Evolutionary conservation across 2,329 filamentous ascomycete genomes (phyloP).

Genomic region (Monilinia laxa): DNA sequence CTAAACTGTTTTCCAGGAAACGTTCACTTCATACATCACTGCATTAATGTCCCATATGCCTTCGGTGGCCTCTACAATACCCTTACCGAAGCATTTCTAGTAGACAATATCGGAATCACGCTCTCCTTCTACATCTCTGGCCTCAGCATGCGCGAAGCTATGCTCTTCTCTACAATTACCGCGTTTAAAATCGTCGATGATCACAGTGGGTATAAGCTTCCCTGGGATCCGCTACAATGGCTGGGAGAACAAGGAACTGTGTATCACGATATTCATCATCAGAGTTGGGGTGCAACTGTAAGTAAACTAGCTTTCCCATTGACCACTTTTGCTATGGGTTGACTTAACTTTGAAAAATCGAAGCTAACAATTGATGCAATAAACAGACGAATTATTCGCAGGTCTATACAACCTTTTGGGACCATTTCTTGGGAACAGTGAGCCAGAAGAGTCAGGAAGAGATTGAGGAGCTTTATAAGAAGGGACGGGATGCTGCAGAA

Average conservation of each 20-base stretch:
- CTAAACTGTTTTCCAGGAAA: conserved; percentile 49
- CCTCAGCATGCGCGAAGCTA: conserved; percentile 77
- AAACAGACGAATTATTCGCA: conserved; percentile 14
- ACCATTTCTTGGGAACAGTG: conserved; percentile 8
- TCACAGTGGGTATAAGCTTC: conserved; percentile 87
- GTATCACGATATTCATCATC: conserved; percentile 24
- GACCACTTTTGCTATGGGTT: no score
- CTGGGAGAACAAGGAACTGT: conserved; percentile 19
- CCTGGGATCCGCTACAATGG: conserved; percentile 67
- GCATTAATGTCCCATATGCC: conserved; percentile 91
- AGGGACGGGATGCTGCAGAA: background rate
- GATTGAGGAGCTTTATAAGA: conserved; percentile 11
- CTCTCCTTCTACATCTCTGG: conserved; percentile 74
- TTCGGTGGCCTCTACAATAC: conserved; percentile 97
- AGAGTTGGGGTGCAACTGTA: conserved; percentile 18
- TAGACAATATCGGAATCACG: conserved; percentile 85
- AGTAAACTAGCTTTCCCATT: background rate
- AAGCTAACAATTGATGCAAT: background rate
- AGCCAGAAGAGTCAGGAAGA: background rate
- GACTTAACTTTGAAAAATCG: background rate
- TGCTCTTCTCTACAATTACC: conserved; percentile 81
- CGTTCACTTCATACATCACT: conserved; percentile 89
- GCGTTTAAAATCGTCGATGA: conserved; percentile 95
- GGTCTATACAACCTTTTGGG: conserved; percentile 17
- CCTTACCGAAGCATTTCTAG: conserved; percentile 82